Evolutionary conservation across 768 basidiomycete species (phyloP).

Genomic region (Phlegmacium glaucopus): DNA sequence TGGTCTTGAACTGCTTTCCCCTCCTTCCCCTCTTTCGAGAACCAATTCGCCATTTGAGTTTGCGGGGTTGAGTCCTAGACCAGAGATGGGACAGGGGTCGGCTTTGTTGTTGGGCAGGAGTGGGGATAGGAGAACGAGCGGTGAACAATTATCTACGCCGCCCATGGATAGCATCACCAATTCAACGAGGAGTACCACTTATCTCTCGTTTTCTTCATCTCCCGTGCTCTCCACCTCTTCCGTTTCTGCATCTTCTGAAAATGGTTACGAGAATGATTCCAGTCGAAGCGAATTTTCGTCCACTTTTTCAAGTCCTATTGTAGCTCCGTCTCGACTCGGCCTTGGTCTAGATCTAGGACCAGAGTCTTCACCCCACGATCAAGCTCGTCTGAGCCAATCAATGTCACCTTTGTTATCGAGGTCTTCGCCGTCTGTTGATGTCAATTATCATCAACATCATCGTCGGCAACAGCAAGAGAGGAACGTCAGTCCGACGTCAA

Average conservation of each 20-base stretch:
- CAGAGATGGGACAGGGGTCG: slow-evolving; percentile 8
- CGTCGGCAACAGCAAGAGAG: neutral
- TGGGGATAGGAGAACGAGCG: slow-evolving; percentile 12
- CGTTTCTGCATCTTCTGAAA: slow-evolving; percentile 2
- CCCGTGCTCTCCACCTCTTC: neutral
- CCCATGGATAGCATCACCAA: slow-evolving; percentile 1
- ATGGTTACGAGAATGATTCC: slow-evolving; percentile 2
- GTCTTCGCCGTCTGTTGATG: neutral
- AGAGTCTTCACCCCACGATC: neutral
- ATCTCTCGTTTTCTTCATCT: slow-evolving; percentile 13
- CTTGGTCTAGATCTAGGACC: neutral
- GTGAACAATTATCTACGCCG: neutral
- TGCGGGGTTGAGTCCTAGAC: slow-evolving; percentile 2
- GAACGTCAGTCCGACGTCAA: neutral
- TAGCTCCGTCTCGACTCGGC: neutral
- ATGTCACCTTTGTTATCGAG: neutral
- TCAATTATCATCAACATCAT: slow-evolving; percentile 1
- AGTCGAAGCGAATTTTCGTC: neutral
- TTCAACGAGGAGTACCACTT: slow-evolving; percentile 11
- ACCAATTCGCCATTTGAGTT: slow-evolving; percentile 39
- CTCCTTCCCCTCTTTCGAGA: slow-evolving; percentile 41
- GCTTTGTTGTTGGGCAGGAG: slow-evolving; percentile 11
- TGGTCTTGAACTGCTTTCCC: slow-evolving; percentile 40
- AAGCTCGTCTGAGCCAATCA: neutral
- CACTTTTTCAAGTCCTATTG: neutral